A percentile compares a stretch with the other conserved stretches of the same genome.
Evolutionary conservation across 169 alveolate species (phyloP).

Genomic region (Plasmodium falciparum): DNA sequence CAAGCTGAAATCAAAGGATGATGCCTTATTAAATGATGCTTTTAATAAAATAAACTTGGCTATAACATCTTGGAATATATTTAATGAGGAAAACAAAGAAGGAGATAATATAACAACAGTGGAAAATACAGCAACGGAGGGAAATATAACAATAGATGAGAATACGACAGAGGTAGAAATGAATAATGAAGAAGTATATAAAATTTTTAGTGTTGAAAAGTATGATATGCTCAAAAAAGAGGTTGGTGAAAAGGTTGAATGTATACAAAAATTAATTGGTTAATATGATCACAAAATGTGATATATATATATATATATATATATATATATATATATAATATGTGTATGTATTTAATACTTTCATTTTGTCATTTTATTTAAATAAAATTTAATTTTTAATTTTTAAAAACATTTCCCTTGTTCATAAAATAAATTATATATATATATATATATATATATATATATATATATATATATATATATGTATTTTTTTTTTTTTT

Average conservation of each 20-base stretch:
- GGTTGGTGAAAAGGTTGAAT: constrained; percentile 35
- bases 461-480: too few relatives aligned
- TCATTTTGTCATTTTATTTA: neutral
- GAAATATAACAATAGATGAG: neutral
- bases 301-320: neutral
- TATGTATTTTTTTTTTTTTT: too few relatives aligned
- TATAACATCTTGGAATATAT: constrained; percentile 56
- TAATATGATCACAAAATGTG: neutral
- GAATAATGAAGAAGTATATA: neutral
- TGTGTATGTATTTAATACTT: neutral
- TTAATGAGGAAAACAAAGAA: constrained; percentile 5
- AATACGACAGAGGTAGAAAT: neutral
- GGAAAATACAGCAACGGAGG: neutral
- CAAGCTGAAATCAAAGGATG: constrained; percentile 30
- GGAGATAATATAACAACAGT: neutral
- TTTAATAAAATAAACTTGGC: constrained; percentile 45
- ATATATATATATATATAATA: neutral
- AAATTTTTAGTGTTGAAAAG: constrained; percentile 3
- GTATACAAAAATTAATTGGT: constrained; percentile 32
- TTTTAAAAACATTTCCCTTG: too few relatives aligned
- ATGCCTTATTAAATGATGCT: constrained; percentile 35
- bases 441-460: too few relatives aligned
- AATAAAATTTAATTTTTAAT: too few relatives aligned
- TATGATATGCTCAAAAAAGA: constrained; percentile 22
- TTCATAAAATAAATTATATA: too few relatives aligned